Base-by-base conservation (phyloP, 2,329 filamentous ascomycete genomes). In the Diaporthe sp. region DNA sequence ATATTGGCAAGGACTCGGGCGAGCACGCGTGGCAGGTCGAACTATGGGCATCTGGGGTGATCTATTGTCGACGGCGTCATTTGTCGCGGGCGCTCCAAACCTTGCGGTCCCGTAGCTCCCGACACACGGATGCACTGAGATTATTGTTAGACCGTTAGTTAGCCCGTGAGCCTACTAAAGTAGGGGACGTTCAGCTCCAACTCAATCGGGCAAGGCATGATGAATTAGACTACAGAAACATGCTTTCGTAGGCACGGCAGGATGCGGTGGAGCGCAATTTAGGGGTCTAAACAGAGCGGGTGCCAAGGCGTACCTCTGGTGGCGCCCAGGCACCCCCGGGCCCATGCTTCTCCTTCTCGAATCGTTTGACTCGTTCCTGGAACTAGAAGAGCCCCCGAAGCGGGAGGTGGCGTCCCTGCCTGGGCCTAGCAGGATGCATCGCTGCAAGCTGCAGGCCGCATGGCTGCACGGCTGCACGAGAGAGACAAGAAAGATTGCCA, bases 311-410 rank as follows among this genome's bases (percentile, higher is more conserved):
- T 62, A 39, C 37, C 25, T 37, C 34, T 17, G 25, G 60, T 19
- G 60, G 60, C 39, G 28, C 28, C 62, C 62, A 34, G 34, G 34
- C 22, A 55, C 55, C 17, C 25, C 39, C 2, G 22, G 37, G 37
- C 58, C 58, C 58, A 62, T 62, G 60, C 65, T 55, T 42, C 22
- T 70, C 8, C 46, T 70, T 55, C 31, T 42, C 65, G 49, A 68
- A 68, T 39, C 62, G 31, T 51, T 60, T 55, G 65, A 70, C 65
- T 55, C 65, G 49, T 70, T 55, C 65, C 65, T 70, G 65, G 44
- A 55, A 49, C 65, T 68, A 68, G 46, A 49, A 37, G 19, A 13
- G 60, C n/a, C 39, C 39, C 60, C 39, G 60, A 62, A 62, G 39
- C 60, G 60, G 39, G 61, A 65, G 39, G 61, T 65, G 61, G 61